Evolutionary conservation across 2,329 filamentous ascomycete genomes (phyloP), one percentile per base, ranked within the genome.

Genomic region (Akanthomyces dipterigenus): DNA sequence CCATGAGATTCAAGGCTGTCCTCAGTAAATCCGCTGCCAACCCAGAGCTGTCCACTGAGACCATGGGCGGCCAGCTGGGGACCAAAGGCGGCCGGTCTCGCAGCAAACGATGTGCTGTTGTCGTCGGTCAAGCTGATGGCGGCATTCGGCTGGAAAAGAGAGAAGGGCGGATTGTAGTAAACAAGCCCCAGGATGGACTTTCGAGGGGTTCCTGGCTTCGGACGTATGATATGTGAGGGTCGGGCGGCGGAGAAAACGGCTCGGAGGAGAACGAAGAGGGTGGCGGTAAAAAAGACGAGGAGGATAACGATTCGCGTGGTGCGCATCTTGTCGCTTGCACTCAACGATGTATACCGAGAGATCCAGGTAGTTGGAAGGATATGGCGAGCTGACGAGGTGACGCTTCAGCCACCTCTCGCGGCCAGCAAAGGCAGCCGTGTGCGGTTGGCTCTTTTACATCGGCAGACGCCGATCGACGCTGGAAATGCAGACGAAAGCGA

Each of bases 111-210:
- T 14, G 95, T 99, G 67, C 91, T 96, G 75, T 99, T 99, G 76
- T 99, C 95, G 75, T 98, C 92, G 70, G 93, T 96, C 64, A 99
- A 83, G 73, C 91, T 96, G 72, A 99, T 97, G 69, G 96, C 90
- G 53, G 95, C 95, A 65, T 95, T 96, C 3, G 93, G 93, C 5
- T 93, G 93, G 72, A 99, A 99, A 24, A 99, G 85, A 22, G 91
- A 92, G 65, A 93, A 90, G 1, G 93, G 88, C 5, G 87, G 81
- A 63, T 86, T 86, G 73, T 90, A 89, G 65, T 88, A 88, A 74
- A 90, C 86, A 65, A 90, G 77, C 43, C 72, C 69, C 66, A 72
- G 72, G 43, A 73, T 64, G 7, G 71, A 69, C 49, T 67, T 69
- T 49, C 64, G 63, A 28, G 67, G 55, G n/a, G n/a, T 54, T 28